phyloP scores from a whole-genome alignment of 2,329 filamentous ascomycete genomes.

The Colletotrichum eremochloae region DNA sequence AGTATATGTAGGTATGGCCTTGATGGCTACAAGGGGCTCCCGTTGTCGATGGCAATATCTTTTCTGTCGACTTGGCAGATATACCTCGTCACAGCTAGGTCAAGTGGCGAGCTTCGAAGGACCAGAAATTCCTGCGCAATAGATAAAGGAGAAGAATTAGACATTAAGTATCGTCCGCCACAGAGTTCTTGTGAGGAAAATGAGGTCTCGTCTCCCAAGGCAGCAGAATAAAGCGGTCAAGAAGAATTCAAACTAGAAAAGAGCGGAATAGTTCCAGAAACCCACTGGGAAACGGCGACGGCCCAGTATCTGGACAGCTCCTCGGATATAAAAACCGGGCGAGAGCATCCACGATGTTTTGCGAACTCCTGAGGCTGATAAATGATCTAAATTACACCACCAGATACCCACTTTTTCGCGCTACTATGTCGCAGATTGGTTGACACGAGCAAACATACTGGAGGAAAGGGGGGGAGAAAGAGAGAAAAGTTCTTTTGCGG shows the following conservation, averaged over 20 bases:
- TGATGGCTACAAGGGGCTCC: not conserved
- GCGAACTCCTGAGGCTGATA: conserved; percentile 7
- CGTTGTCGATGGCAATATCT: not conserved
- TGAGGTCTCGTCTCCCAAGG: not conserved
- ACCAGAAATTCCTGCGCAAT: not conserved
- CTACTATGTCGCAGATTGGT: conserved; percentile 9
- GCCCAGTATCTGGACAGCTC: not conserved
- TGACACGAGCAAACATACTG: not conserved
- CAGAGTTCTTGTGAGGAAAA: not conserved
- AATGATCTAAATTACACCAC: conserved; percentile 27
- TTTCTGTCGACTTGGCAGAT: conserved; percentile 14
- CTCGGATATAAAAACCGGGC: conserved; percentile 19
- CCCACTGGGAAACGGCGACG: not conserved
- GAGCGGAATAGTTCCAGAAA: not conserved
- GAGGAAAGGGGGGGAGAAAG: not conserved
- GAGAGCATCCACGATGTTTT: not conserved
- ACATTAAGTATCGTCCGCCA: conserved; percentile 11
- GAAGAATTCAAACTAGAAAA: not conserved
- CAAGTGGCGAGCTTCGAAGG: not conserved
- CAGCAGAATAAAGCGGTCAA: not conserved
- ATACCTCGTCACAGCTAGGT: conserved; percentile 17
- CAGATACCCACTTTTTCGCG: conserved; percentile 24
- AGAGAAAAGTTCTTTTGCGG: not conserved
- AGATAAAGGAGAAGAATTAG: not conserved
- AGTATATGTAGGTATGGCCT: not conserved